Conservation (phyloP, 352 stramenopile genomes). For the Peronosclerospora sorghi region DNA sequence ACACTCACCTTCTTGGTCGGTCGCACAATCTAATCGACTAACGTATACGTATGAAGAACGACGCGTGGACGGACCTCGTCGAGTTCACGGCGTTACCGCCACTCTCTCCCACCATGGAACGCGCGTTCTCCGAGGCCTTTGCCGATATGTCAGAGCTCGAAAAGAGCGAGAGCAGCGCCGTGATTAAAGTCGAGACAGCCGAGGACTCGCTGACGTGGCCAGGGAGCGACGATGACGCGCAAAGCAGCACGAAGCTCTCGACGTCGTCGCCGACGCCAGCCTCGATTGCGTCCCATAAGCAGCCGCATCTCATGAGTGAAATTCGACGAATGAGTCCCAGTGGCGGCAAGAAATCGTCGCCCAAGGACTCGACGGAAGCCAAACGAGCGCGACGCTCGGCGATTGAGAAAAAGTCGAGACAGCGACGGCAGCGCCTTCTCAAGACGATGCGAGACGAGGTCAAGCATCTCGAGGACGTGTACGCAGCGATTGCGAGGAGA, state of each 20-base stretch:
- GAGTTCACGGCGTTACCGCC: slow-evolving; percentile 19
- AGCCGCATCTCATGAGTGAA: slow-evolving; percentile 20
- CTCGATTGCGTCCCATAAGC: slow-evolving; percentile 29
- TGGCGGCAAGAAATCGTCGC: slow-evolving; percentile 12
- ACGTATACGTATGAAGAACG: slow-evolving; percentile 1
- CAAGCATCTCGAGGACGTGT: slow-evolving; percentile 34
- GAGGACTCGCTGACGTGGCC: slow-evolving; percentile 6
- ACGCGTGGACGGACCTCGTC: slow-evolving; percentile 8
- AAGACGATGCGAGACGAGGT: slow-evolving; percentile 42
- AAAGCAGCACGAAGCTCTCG: neutral
- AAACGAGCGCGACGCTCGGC: slow-evolving; percentile 41
- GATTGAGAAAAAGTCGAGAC: slow-evolving; percentile 51
- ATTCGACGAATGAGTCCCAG: slow-evolving; percentile 19
- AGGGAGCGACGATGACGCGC: slow-evolving; percentile 2
- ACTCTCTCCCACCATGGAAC: slow-evolving; percentile 23
- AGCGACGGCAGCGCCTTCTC: slow-evolving; percentile 19
- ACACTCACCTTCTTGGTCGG: no score
- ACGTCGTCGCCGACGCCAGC: slow-evolving; percentile 6
- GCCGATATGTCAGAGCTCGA: slow-evolving; percentile 21
- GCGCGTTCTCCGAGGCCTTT: slow-evolving; percentile 21
- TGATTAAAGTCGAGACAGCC: slow-evolving; percentile 15
- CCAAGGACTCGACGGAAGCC: slow-evolving; percentile 7
- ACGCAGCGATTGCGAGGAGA: slow-evolving; percentile 18
- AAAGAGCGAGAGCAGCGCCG: slow-evolving; percentile 2
- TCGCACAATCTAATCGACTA: no score